Evolutionary conservation across 2,329 filamentous ascomycete species (phyloP), one percentile per base, ranked within the genome.

Genomic region (Bipolaris gigantea): DNA sequence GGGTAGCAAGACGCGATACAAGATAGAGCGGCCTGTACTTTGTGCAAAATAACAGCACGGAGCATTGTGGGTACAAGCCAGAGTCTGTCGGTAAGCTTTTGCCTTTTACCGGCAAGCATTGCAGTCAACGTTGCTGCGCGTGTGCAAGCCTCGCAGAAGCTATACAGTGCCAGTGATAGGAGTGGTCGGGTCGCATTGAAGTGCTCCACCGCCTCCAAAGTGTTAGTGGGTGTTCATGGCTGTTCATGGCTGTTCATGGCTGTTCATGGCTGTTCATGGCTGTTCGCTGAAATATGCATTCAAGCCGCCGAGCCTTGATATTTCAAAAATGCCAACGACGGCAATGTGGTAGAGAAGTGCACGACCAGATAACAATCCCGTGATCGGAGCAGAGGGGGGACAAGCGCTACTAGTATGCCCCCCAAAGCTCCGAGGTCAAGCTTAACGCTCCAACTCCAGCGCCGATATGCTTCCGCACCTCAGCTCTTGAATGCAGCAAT

Each of bases 401-500:
- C 49, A 51, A 43, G 36, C 30, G 27, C 43, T 27, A 48, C 44
- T 46, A 51, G 47, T 50, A 56, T 57, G 33, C 3, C 27, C 46
- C 25, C 48, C 43, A 43, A 36, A 55, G 48, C 43, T 50, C 47
- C 16, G 43, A 50, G 51, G 36, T 52, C 35, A 27, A 60, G 56
- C 57, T 61, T 46, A 19, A 30, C 46, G 39, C 49, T 34, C 42
- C 42, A 23, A 16, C 30, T 36, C 40, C 25, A 50, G 55, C 49
- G 47, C 41, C 38, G 18, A 33, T 27, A 27, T 44, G n/a, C 41
- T 32, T 41, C 46, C 50, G 48, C 27, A 30, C 41, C 21, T 19
- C 48, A 46, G 23, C 43, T 38, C 55, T 39, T 50, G 27, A 45
- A 69, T 70, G 69, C 66, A 71, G 67, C 64, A 70, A 69, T 66